Evolutionary conservation across 352 stramenopile genomes (phyloP).

Genomic region (Pythium periplocum): DNA sequence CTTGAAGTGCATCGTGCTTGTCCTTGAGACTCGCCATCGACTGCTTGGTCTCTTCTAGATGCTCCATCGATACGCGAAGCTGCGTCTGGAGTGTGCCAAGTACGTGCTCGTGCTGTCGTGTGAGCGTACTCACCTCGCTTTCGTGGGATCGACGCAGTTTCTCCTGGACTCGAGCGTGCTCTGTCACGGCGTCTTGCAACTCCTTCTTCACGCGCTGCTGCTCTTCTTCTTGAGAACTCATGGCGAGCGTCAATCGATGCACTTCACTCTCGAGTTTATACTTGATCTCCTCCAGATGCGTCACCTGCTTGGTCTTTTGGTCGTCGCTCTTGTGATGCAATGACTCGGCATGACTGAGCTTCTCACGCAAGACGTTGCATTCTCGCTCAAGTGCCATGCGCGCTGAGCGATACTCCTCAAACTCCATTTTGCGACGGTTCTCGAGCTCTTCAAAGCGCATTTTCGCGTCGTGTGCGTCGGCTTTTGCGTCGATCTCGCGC

Average conservation of each 20-base stretch:
- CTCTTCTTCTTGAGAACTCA: slow-evolving; percentile 46
- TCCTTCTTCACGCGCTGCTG: slow-evolving; percentile 47
- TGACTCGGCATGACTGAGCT: slow-evolving; percentile 40
- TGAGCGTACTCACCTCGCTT: slow-evolving; percentile 19
- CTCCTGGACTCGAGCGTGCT: slow-evolving; percentile 36
- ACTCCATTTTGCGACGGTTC: slow-evolving; percentile 49
- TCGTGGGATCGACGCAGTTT: slow-evolving; percentile 31
- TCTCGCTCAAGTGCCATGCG: slow-evolving; percentile 53
- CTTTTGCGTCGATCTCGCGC: slow-evolving; percentile 51
- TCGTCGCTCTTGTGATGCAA: slow-evolving; percentile 34
- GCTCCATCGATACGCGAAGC: slow-evolving; percentile 25
- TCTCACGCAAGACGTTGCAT: slow-evolving; percentile 39
- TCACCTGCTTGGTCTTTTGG: slow-evolving; percentile 51
- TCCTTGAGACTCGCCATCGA: slow-evolving; percentile 27
- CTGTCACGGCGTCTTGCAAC: slow-evolving; percentile 36
- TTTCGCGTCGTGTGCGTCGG: slow-evolving; percentile 48
- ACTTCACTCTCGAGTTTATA: slow-evolving; percentile 54
- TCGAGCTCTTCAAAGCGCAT: slow-evolving; percentile 73
- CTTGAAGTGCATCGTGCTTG: slow-evolving; percentile 40
- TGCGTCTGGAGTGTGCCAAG: slow-evolving; percentile 38
- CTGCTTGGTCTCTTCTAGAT: slow-evolving; percentile 33
- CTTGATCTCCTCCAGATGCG: slow-evolving; percentile 56
- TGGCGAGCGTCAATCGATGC: slow-evolving; percentile 31
- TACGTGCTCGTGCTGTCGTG: slow-evolving; percentile 41
- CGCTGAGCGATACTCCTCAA: slow-evolving; percentile 58